Evolutionary conservation across 805 yeast species (phyloP), one percentile per base, ranked within the genome.

Genomic region (Saccharomycopsis fibuligera): DNA sequence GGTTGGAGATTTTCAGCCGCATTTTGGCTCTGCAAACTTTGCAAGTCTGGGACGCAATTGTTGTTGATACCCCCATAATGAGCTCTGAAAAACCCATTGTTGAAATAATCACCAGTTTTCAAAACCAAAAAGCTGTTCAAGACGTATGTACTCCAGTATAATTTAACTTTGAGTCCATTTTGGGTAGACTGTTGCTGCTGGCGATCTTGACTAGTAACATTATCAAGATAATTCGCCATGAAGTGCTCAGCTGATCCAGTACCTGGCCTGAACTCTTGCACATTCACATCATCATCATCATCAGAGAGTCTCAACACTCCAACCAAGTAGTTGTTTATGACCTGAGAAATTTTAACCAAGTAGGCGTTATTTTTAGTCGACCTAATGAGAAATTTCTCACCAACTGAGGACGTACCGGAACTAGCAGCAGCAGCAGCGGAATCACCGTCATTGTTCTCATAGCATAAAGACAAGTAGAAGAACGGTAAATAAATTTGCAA

Each of bases 401-500:
- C 9, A n/a, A 33, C 9, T 9, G 37, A 33, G 19, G 6, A 9
- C 37, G 5, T 12, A 9, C 17, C 37, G 19, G 19, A 16, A 6
- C 5, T 12, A n/a, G 37, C 9, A n/a, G n/a, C n/a, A n/a, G n/a
- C n/a, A n/a, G n/a, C n/a, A n/a, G n/a, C n/a, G n/a, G n/a, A n/a
- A n/a, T 30, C 35, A 5, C 10, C 9, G 5, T 14, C 23, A 22
- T 24, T 16, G 23, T 69, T 68, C 50, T 69, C 69, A 3, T 72
- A 64, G 41, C 67, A 56, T 12, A 76, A 62, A 5, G 79, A 66
- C 57, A 73, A 75, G 56, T 74, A 72, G 47, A 77, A 66, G 48
- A 75, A 65, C 50, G 78, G 56, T 36, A 76, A 60, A 44, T 73
- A 69, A 10, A 78, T 74, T 57, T 77, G 81, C 29, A 78, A 61